Percentiles rank a stretch among this genome's conserved stretches.
Conservation (phyloP, 805 yeast species). For the Maudiozyma bulderi region DNA sequence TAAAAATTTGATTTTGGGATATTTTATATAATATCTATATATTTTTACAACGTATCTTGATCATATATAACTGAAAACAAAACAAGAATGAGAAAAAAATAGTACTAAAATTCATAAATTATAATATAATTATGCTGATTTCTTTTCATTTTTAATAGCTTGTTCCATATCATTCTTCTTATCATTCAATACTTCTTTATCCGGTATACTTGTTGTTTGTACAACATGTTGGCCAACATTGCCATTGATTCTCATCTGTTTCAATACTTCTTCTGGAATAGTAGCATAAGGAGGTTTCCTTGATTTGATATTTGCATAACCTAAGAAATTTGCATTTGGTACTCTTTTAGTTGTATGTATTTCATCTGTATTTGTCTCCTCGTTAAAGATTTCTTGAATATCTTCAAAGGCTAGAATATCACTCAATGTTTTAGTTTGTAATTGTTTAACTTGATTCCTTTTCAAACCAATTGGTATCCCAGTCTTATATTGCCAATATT, state of each 20-base stretch:
- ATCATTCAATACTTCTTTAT: not conserved
- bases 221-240: not conserved
- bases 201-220: not conserved
- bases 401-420: slow-evolving; percentile 26
- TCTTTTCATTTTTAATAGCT: not conserved
- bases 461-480: slow-evolving; percentile 32
- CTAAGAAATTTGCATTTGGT: slow-evolving; percentile 42
- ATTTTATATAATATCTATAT: too few relatives aligned
- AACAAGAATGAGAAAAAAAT: too few relatives aligned
- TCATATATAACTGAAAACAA: too few relatives aligned
- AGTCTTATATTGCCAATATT: slow-evolving; percentile 37
- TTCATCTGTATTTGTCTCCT: slow-evolving; percentile 34
- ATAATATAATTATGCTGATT: not conserved
- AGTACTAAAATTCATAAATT: not conserved
- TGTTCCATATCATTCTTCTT: not conserved
- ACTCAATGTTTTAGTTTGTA: slow-evolving; percentile 22
- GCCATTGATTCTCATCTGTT: not conserved
- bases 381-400: slow-evolving; percentile 29
- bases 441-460: slow-evolving; percentile 17
- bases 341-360: slow-evolving; percentile 34
- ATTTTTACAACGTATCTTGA: too few relatives aligned
- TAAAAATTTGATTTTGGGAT: not conserved
- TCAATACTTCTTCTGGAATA: not conserved
- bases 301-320: slow-evolving; percentile 36
- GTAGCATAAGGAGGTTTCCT: slow-evolving; percentile 36